Base-by-base conservation (phyloP, 2,329 filamentous ascomycete genomes). In the Colletotrichum liriopes region DNA sequence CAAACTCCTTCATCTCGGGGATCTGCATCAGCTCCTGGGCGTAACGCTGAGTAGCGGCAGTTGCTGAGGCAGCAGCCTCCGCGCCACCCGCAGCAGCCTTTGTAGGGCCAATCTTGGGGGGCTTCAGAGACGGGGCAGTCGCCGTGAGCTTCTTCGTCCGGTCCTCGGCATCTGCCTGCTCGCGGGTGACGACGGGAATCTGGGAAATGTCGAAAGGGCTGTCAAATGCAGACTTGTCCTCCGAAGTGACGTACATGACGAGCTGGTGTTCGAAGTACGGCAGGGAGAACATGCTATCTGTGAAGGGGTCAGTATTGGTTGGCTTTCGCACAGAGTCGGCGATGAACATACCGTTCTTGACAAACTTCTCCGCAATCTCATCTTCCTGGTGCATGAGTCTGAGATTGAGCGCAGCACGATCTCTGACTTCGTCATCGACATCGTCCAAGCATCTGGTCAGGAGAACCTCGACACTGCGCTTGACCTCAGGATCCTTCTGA, bases 231-330 rank as follows among this genome's bases (percentile, higher is more conserved):
- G 93, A 90, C 82, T 95, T 95, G 79, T 96, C 94, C 65, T 95
- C 94, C 16, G 95, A 95, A 23, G 95, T 98, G 77, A 99, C 96
- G 79, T 99, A 99, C 91, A 97, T 93, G 76, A 98, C 95, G 62
- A 99, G 91, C 81, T 98, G 95, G 81, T 98, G 96, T 86, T 98
- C 96, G 73, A 99, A 97, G 72, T 94, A 95, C 14, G 95, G 94
- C 29, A 99, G 89, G 11, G 96, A 97, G 82, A 96, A 99, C 91
- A 97, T 97, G 75, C 92, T 97, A 81, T 98, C 96, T 95, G 77
- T 11, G 51, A 20, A 47, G 45, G 20, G 14, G 63, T 74, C n/a
- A 73, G 62, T 43, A 51, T 23, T 12, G 6, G 18, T 20, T 6
- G n/a, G 7, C 1, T 43, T 49, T 1, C 39, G n/a, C 16, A 32